Percentiles rank a stretch among this genome's conserved stretches.
phyloP scores from a whole-genome alignment of 164 flowering plant genomes.

The Vitis cinerea region DNA sequence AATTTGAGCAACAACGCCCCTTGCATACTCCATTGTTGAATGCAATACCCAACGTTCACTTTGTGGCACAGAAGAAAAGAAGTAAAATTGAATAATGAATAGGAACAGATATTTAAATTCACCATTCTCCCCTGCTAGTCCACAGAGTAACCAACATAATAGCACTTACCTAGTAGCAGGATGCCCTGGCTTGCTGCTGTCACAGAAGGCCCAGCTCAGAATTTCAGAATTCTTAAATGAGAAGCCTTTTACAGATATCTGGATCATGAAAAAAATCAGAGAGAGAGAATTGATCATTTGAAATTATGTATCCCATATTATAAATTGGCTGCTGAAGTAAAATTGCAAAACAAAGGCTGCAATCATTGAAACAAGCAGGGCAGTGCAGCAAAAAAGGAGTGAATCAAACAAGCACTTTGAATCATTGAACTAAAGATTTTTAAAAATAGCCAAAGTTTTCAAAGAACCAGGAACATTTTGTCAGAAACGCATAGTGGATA shows the following conservation, averaged over 20 bases:
- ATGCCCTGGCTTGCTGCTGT: slow-evolving; percentile 87
- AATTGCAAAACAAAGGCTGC: no score
- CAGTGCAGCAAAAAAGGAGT: no score
- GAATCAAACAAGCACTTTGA: no score
- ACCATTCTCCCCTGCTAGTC: neutral
- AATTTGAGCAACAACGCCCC: slow-evolving; percentile 43
- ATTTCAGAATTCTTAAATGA: slow-evolving; percentile 63
- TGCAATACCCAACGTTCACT: slow-evolving; percentile 86
- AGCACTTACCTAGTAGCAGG: slow-evolving; percentile 44
- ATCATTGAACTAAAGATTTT: no score
- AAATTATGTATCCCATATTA: no score
- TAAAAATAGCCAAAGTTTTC: no score
- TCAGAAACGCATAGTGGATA: neutral
- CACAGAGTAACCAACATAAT: neutral
- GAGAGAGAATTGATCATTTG: no score
- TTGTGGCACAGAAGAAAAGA: slow-evolving; percentile 10
- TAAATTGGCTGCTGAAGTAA: no score
- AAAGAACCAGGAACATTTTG: neutral
- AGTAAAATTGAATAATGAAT: neutral
- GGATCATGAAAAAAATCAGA: slow-evolving; percentile 20
- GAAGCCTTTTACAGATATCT: slow-evolving; percentile 78
- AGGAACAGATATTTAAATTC: neutral
- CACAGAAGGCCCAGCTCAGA: slow-evolving; percentile 72
- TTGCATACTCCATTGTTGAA: slow-evolving; percentile 68
- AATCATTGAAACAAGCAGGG: no score